Conservation (phyloP, 768 basidiomycete genomes). For the Tulasnella sp. region DNA sequence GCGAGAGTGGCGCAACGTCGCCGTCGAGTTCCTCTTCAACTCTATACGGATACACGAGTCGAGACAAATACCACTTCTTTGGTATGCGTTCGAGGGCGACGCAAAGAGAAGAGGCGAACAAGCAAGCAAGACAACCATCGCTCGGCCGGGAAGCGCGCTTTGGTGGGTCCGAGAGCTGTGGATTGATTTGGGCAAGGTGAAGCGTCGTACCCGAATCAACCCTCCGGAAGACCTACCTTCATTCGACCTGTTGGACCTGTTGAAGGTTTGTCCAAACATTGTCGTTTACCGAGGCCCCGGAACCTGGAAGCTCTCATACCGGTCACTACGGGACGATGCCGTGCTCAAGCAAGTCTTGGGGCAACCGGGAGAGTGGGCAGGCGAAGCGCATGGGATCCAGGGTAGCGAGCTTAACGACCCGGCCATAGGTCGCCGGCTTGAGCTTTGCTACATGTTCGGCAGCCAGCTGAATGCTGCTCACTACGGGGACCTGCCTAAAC, state of each 20-base stretch:
- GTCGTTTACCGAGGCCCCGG: not conserved
- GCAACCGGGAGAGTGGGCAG: too few species aligned
- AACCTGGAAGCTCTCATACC: not conserved
- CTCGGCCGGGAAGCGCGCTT: not conserved
- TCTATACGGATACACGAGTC: not conserved
- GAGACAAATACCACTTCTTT: not conserved
- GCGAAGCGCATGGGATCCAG: too few species aligned
- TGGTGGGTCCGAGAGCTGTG: constrained; percentile 4
- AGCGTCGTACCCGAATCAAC: not conserved
- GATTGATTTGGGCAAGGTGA: not conserved
- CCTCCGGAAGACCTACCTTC: not conserved
- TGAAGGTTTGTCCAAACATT: not conserved
- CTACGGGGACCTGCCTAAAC: not conserved
- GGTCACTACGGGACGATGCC: not conserved
- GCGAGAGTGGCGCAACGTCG: not conserved
- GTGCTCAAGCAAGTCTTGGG: too few species aligned
- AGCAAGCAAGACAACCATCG: not conserved
- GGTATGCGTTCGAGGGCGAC: not conserved
- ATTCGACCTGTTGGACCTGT: not conserved
- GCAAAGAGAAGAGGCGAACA: not conserved
- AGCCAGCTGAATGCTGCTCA: not conserved
- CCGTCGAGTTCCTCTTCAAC: not conserved
- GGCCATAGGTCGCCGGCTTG: not conserved
- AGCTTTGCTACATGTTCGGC: not conserved
- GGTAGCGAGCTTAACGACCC: too few species aligned